Evolutionary conservation across 257 asterid genomes (phyloP).

Genomic region (Rehmannia glutinosa): DNA sequence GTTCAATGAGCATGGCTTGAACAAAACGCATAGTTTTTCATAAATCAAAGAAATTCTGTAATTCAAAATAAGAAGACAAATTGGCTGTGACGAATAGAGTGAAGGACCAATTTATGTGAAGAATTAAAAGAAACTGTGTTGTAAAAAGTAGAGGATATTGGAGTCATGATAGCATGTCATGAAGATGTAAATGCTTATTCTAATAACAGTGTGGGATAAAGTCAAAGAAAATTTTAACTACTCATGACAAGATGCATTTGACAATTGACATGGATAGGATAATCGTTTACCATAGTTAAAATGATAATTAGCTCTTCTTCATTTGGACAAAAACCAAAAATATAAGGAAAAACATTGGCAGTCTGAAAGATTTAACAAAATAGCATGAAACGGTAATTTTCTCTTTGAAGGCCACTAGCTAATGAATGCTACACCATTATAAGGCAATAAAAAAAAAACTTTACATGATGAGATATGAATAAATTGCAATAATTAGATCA

Average conservation of each 20-base stretch:
- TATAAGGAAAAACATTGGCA: neutral
- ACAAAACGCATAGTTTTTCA: neutral
- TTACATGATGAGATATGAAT: neutral
- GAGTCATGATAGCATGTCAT: conserved; percentile 7
- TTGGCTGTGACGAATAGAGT: neutral
- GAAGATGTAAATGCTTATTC: conserved; percentile 4
- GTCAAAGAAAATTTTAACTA: neutral
- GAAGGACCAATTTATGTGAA: neutral
- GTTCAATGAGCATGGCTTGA: conserved; percentile 15
- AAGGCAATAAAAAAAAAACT: neutral
- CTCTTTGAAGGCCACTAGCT: neutral
- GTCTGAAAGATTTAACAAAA: neutral
- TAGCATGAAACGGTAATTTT: neutral
- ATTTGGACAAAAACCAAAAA: neutral
- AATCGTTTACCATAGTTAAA: neutral
- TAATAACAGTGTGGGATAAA: neutral
- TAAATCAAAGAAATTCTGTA: neutral
- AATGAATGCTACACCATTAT: neutral
- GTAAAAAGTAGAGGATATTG: neutral
- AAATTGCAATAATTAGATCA: neutral
- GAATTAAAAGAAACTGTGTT: neutral
- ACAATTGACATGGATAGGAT: neutral
- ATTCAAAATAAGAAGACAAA: neutral
- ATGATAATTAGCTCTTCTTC: neutral
- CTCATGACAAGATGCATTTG: conserved; percentile 3